Base-by-base conservation (phyloP, 495 filamentous ascomycete species). In the Penicillium macrosclerotiorum region DNA sequence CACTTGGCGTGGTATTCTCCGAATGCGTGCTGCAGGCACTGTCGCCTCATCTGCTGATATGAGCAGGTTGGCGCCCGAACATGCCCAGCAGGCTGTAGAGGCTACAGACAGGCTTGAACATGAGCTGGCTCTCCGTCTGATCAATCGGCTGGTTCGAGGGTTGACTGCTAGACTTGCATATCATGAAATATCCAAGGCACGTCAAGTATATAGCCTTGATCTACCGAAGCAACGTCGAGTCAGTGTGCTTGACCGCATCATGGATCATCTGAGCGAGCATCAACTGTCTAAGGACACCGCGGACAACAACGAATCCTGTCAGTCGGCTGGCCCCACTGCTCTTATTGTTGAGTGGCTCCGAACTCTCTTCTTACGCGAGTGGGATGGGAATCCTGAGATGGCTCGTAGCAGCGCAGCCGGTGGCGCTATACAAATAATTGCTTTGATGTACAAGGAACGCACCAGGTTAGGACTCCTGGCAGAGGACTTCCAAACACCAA, bases 271-370 rank as follows among this genome's bases (percentile, higher is more conserved):
- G 23, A 63, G 63, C 23, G 63, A 71, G 13, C 62, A 73, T 22
- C 50, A 67, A 22, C 44, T 35, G 18, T 41, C 55, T 14, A 41
- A 36, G 11, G 36, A 69, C 65, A 6, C 54, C 68, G 34, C 67
- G 51, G 39, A 52, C 71, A 25, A 49, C 12, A 57, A 69, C 2
- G 53, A 25, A 29, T 37, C 33, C 3, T 12, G 38, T 27, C 71
- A 74, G 25, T 65, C 68, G 3, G 54, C 70, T 11, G 57, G 47
- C 17, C 69, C 48, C 47, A 78, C 57, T 67, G 73, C 61, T 51
- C 77, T 62, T 55, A 79, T 90, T n/a, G 67, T 90, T 6, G 88
- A 91, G 57, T 92, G 86, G 88, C 78, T 90, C 14, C 77, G 84
- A 41, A 82, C 84, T 0, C 75, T 90, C 11, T 77, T 94, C 57